These are phyloP conservation scores for Carex kokanica DNA, from an alignment of 176 grass and related monocot genomes.

Conservation along the genomic window DNA sequence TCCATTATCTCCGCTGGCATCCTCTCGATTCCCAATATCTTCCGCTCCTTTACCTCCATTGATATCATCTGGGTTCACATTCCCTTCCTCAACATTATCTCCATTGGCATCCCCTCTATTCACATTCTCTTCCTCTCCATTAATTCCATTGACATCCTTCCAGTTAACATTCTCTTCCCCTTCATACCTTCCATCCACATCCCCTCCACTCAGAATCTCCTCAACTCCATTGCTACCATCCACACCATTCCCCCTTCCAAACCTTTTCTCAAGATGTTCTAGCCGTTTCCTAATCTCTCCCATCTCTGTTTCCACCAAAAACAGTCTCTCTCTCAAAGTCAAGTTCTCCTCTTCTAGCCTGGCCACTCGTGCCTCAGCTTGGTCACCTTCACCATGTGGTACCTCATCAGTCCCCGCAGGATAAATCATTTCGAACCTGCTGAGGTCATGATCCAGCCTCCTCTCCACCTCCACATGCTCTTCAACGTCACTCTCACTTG, in stretches of 20 bases:
- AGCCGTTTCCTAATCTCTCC: constrained; percentile 60
- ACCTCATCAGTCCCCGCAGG: constrained; percentile 32
- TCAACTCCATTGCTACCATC: constrained; percentile 21
- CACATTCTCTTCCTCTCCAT: neutral
- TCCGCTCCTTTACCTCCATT: constrained; percentile 11
- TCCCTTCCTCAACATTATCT: neutral
- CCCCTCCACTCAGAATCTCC: constrained; percentile 19
- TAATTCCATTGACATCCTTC: neutral
- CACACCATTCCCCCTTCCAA: neutral
- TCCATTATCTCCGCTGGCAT: neutral
- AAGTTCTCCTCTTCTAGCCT: constrained; percentile 86
- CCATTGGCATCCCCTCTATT: neutral
- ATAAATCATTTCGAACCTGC: constrained; percentile 93
- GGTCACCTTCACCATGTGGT: constrained; percentile 29
- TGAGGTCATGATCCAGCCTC: constrained; percentile 82
- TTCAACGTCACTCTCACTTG: constrained; percentile 79
- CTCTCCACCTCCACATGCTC: constrained; percentile 88
- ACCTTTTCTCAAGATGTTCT: constrained; percentile 35
- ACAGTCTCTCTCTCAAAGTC: constrained; percentile 81
- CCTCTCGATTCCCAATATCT: neutral
- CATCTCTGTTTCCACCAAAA: constrained; percentile 82
- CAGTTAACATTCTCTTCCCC: constrained; percentile 1
- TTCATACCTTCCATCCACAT: constrained; percentile 12
- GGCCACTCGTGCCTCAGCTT: constrained; percentile 49
- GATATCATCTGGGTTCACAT: neutral